Evolutionary conservation across 148 eudicot species (phyloP), one percentile per base, ranked within the genome.

Genomic region (Vaccinium darrowii): DNA sequence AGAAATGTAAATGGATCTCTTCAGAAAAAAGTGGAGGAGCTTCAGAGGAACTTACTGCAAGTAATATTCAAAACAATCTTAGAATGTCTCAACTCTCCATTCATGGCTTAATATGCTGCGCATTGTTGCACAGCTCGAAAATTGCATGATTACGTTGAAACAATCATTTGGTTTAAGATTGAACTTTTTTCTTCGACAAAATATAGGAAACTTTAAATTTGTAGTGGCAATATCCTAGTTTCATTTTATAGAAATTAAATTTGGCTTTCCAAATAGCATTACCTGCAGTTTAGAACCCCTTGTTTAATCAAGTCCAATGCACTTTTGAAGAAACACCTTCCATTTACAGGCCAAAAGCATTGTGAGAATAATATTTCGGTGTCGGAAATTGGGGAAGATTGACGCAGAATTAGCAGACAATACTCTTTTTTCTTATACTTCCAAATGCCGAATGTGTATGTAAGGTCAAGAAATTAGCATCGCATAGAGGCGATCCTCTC

Each of bases 21-120:
- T 85, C 95, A 90, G 90, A 92, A 90, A 86, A 94, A 95, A 83
- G 54, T 91, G 79, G 94, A 94, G 88, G 99, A 95, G 88, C 98
- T 96, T 85, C 97, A 95, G 89, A 95, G 91, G 82, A 90, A 90
- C 83, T 90, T 96, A 84, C 73, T 90, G 63, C 98, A 95, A 82
- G 99, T 95, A 91, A 92, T 73, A n/a, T 73, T 72, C 18, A 8
- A 13, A 54, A 39, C 27, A 21, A 15, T 27, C 21, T 81, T 82
- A 50, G 76, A 33, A 16, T 49, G 12, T 52, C 19, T 25, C 15
- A 21, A 49, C 71, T 56, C 15, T 14, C 49, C 27, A 25, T 69
- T 43, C 51, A 67, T 63, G 27, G 62, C 50, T 23, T 82, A 16
- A 36, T 69, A 69, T 50, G 77, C 30, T 67, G 16, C 5, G 39